Conservation (phyloP, 2,329 filamentous ascomycete species). For the Ascocoryne sarcoides region DNA sequence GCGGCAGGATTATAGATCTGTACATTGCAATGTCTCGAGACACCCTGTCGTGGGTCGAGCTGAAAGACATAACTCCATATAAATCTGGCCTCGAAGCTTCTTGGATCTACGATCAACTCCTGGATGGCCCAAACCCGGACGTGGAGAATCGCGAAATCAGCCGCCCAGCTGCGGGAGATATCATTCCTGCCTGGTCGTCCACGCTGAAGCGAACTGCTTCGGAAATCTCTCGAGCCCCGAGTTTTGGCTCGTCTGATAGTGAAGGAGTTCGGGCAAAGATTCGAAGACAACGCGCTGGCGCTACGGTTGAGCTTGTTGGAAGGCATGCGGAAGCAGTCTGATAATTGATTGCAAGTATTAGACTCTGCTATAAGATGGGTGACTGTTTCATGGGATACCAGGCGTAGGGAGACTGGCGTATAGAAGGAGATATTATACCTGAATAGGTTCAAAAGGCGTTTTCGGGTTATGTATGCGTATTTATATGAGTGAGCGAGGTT, state of each 20-base stretch:
- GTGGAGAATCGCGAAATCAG: conserved; percentile 1
- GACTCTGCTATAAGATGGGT: conserved; percentile 11
- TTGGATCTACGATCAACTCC: conserved; percentile 42
- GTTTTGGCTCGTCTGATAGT: conserved; percentile 32
- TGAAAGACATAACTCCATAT: conserved; percentile 40
- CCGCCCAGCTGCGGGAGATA: conserved; percentile 38
- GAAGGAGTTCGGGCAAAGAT: conserved; percentile 22
- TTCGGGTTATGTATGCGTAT: conserved; percentile 5
- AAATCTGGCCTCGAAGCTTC: conserved; percentile 45
- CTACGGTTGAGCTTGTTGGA: conserved; percentile 20
- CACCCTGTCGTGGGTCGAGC: conserved; percentile 43
- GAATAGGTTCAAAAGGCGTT: conserved; percentile 6
- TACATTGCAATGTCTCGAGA: conserved; percentile 49
- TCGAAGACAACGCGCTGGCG: conserved; percentile 16
- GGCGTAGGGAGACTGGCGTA: conserved; percentile 21
- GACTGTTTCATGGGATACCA: conserved; percentile 1
- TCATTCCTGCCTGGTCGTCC: conserved; percentile 26
- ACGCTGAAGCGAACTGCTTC: conserved; percentile 42
- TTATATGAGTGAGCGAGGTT: background rate
- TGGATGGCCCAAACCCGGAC: conserved; percentile 33
- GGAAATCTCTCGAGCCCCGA: conserved; percentile 42
- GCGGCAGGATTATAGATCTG: conserved; percentile 48
- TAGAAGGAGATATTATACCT: conserved; percentile 18
- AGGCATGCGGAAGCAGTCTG: conserved; percentile 24
- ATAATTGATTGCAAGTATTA: conserved; percentile 8